These are phyloP conservation scores for Evansstolkia leycettana DNA, from an alignment of 495 filamentous ascomycete species.

Conservation along the genomic window DNA sequence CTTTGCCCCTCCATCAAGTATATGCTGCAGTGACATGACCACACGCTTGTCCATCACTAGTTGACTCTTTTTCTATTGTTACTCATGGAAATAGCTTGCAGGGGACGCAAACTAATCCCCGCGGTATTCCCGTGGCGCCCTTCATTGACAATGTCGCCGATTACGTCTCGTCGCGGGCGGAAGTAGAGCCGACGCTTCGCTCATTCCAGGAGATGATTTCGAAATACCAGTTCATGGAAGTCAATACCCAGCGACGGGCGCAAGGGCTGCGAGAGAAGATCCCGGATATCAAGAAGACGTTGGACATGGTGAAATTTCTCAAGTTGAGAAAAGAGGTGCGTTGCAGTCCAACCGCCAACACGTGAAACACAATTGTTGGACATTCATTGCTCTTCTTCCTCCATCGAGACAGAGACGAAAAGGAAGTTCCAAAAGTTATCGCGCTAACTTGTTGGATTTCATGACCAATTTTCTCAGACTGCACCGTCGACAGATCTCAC, in stretches of 20 bases:
- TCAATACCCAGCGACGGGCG: conserved; percentile 76
- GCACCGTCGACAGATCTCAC: conserved; percentile 38
- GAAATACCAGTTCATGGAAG: conserved; percentile 99
- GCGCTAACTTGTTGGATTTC: too few relatives aligned
- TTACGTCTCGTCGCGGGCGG: conserved; percentile 74
- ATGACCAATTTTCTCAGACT: conserved; percentile 33
- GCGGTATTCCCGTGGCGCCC: conserved; percentile 87
- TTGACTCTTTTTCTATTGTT: too few relatives aligned
- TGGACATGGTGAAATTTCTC: conserved; percentile 83
- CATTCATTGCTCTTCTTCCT: neutral
- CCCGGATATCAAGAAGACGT: conserved; percentile 93
- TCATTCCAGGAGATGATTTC: conserved; percentile 99
- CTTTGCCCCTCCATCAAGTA: too few relatives aligned
- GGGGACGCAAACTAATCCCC: conserved; percentile 57
- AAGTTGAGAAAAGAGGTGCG: conserved; percentile 32
- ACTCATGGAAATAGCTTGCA: conserved; percentile 1
- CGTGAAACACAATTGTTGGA: neutral
- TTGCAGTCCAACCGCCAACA: neutral
- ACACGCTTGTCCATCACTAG: too few relatives aligned
- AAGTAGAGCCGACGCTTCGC: conserved; percentile 81
- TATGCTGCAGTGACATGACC: too few relatives aligned
- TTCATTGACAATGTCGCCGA: conserved; percentile 96
- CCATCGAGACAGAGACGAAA: too few relatives aligned
- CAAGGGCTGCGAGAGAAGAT: conserved; percentile 84
- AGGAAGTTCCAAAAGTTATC: too few relatives aligned